Percentiles rank a stretch among this genome's conserved stretches.
These are phyloP conservation scores for Hypoxylon sp. DNA, from an alignment of 2,329 filamentous ascomycete species.

Conservation along the genomic window DNA sequence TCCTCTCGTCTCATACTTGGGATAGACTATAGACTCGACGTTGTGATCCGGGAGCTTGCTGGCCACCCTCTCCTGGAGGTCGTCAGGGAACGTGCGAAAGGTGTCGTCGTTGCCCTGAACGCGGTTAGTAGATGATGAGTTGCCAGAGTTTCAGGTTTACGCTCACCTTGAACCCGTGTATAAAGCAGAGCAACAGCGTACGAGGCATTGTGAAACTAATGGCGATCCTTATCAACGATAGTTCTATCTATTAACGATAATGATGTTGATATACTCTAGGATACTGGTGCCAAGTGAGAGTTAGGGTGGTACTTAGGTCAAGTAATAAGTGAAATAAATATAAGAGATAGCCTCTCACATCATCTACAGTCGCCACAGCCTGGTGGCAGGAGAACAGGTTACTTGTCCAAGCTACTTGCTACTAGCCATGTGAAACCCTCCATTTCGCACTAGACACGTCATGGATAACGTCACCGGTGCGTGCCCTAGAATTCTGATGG, in stretches of 20 bases:
- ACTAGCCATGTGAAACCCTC: conserved; percentile 27
- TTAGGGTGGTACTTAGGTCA: neutral
- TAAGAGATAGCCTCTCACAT: neutral
- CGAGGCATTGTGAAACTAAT: conserved; percentile 49
- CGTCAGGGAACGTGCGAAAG: conserved; percentile 70
- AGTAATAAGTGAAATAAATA: neutral
- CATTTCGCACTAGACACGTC: conserved; percentile 29
- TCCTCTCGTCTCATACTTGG: conserved; percentile 76
- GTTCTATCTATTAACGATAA: neutral
- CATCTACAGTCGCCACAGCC: neutral
- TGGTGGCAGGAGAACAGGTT: neutral
- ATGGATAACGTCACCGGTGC: conserved; percentile 35
- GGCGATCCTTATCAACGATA: neutral
- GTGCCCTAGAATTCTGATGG: conserved; percentile 5
- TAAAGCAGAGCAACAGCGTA: conserved; percentile 74
- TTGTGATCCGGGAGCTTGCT: conserved; percentile 67
- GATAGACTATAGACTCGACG: conserved; percentile 70
- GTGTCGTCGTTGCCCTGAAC: conserved; percentile 69
- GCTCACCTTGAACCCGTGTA: conserved; percentile 75
- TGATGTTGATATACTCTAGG: neutral
- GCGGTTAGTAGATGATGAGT: neutral
- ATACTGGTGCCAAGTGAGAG: neutral
- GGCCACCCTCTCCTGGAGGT: conserved; percentile 66
- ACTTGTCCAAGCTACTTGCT: neutral
- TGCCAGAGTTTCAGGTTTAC: neutral